Base-by-base conservation (phyloP, 1,284 basidiomycete genomes). In the Trametes polyzona region DNA sequence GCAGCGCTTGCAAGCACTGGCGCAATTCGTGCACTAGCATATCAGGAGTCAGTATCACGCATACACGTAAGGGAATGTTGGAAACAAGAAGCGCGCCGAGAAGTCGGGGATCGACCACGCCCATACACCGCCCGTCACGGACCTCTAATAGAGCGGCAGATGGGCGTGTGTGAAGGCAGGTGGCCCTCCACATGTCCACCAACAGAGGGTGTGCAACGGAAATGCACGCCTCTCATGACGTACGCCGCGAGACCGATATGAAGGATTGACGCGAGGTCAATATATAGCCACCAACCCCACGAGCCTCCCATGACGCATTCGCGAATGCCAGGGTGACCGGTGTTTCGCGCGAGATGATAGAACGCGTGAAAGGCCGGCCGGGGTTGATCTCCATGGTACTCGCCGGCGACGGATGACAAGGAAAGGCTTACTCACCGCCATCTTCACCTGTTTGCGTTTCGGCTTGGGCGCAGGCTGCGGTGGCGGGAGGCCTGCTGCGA, bases 391-490 rank as follows among this genome's bases (percentile, higher is more conserved):
- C 27, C 40, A 29, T 48, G 30, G 24, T 39, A 47, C 42, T 21
- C 11, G 29, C 52, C 27, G 42, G 29, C 29, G 47, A 37, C 27
- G 17, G 14, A 63, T 47, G 33, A 57, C 48, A 49, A 41, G 50
- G 53, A 47, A 4, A 19, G 55, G 52, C 47, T 39, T 36, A 76
- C 87, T 74, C 69, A 90, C 88, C 55, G 92, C 92, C 84, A 92
- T 93, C 77, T 94, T 94, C 57, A 94, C 92, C 71, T 94, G 92
- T 68, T 86, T 91, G 57, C 92, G 87, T 72, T 94, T 94, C 2
- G 85, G 76, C 48, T 76, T 78, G 40, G 72, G 71, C 7, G 65
- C 47, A 26, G 66, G 65, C 44, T 65, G 44, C 47, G 68, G 63
- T 5, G 60, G 52, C 21, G 58, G 62, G 10, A 65, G 23, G 49